Evolutionary conservation across 75 land plant genomes (phyloP), one percentile per base, ranked within the genome.

Genomic region (Chamaecyparis obtusa): DNA sequence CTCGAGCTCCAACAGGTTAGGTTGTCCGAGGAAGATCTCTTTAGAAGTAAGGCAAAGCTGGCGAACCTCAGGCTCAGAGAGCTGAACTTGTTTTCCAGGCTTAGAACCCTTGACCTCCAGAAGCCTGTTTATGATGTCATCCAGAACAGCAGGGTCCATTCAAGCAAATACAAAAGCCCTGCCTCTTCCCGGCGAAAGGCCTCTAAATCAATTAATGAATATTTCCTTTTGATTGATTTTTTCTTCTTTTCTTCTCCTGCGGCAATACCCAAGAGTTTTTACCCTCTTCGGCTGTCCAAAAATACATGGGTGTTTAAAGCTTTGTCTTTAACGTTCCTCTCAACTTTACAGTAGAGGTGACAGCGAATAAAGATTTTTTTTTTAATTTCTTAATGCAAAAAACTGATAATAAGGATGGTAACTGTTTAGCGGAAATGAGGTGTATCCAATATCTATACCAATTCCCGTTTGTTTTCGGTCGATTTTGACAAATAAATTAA

Each of bases 1-100:
- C 76, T 95, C 96, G 39, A 96, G 94, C 89, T 96, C 97, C 37
- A 96, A 89, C 43, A 96, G 92, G 85, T 90, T 95, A 60, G 97
- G 96, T 87, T 96, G 97, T 32, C 85, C 77, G 41, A 96, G 89
- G 81, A 96, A 96, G 83, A 96, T 95, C 36, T 90, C 96, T 77
- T 90, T 89, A 36, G 97, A 88, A 54, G 88, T 90, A 46, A 89
- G 83, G 78, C 97, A 96, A 32, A 95, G 95, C 89, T 90, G 92
- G 6, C 93, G 91, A 89, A 96, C 94, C 92, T 96, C 97, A 3
- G 89, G 30, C 91, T 96, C 97, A 46, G 89, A 89, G 54, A 96
- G 92, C 92, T 92, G 97, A 17, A 95, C 95, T 86, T 93, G 96
- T 86, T 92, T 95, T 57, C 92, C 94, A 41, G 93, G 88, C 89